These are phyloP conservation scores for Elongisporangium prolatum DNA, from an alignment of 352 stramenopile species.

Conservation along the genomic window DNA sequence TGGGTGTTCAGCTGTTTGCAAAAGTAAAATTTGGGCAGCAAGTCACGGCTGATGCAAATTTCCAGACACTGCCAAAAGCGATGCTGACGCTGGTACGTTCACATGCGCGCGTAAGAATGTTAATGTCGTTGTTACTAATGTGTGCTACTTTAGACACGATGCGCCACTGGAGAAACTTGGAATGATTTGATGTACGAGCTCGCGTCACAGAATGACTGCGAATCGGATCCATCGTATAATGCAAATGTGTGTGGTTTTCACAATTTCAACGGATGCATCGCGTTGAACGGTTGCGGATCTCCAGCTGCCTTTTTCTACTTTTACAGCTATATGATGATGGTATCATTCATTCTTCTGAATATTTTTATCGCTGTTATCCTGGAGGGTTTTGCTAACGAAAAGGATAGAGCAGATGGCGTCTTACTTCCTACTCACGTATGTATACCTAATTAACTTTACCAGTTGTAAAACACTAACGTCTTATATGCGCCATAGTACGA, in stretches of 20 bases:
- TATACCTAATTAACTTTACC: background rate
- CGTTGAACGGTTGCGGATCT: constrained; percentile 67
- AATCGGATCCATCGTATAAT: constrained; percentile 42
- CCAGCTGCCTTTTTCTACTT: constrained; percentile 68
- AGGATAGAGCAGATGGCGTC: constrained; percentile 56
- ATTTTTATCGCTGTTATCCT: constrained; percentile 92
- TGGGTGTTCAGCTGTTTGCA: constrained; percentile 89
- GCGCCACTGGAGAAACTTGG: constrained; percentile 90
- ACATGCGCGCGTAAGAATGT: background rate
- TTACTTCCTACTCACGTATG: constrained; percentile 53
- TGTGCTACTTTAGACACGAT: constrained; percentile 74
- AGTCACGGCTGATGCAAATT: constrained; percentile 80
- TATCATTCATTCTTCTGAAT: constrained; percentile 89
- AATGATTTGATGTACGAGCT: constrained; percentile 91
- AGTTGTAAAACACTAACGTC: background rate
- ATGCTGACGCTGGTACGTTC: constrained; percentile 49
- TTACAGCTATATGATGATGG: constrained; percentile 87
- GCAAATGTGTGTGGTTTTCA: constrained; percentile 57
- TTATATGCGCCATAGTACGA: constrained; percentile 42
- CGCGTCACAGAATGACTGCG: constrained; percentile 39
- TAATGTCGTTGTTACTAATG: constrained; percentile 1
- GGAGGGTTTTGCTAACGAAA: constrained; percentile 83
- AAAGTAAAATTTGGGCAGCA: constrained; percentile 68
- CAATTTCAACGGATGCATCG: constrained; percentile 33
- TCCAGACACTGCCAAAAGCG: constrained; percentile 76